Base-by-base conservation (phyloP, 495 filamentous ascomycete genomes). In the Podospora comata region DNA sequence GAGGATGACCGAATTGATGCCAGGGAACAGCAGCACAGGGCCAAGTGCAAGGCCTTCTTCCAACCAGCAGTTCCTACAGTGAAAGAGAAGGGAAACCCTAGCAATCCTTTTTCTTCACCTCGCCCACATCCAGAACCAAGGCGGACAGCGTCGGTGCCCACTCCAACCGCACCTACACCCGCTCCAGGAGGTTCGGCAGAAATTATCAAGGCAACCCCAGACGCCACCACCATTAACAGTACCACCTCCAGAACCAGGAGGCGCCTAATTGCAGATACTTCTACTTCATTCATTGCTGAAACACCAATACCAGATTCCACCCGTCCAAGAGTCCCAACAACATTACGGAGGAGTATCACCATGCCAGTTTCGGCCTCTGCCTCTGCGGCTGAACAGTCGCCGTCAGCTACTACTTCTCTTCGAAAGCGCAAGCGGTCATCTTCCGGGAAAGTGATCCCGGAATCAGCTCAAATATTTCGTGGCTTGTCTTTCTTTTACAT, bases 401-500 rank as follows among this genome's bases (percentile, higher is more conserved):
- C 74, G 5, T 77, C 74, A 0, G 56, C 68, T 6, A 55, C 13
- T n/a, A 63, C 72, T 19, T 62, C 58, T 16, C 72, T 75, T 71
- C 76, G 73, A 60, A 89, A 89, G 70, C 77, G 86, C 62, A 90
- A 88, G 72, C 76, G 76, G 73, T 74, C 65, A 62, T 75, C 64
- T 11, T 65, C 72, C 2, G 32, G 71, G 5, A 73, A 83, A 77
- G 48, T 60, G 79, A 3, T 87, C 1, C 86, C 90, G 2, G 87
- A 89, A 65, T 74, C 81, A 4, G 80, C 86, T 65, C 85, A 87
- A 71, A 86, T 94, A 13, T 90, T 96, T 77, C 86, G 83, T 60
- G 85, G 80, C 0, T 74, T 91, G 18, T 78, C 77, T 0, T 92
- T 94, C 71, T 93, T 83, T 67, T 99, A 96, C 76, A 85, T 95